These are phyloP conservation scores for Tricholoma furcatifolium DNA, from an alignment of 768 basidiomycete species.

Conservation along the genomic window DNA sequence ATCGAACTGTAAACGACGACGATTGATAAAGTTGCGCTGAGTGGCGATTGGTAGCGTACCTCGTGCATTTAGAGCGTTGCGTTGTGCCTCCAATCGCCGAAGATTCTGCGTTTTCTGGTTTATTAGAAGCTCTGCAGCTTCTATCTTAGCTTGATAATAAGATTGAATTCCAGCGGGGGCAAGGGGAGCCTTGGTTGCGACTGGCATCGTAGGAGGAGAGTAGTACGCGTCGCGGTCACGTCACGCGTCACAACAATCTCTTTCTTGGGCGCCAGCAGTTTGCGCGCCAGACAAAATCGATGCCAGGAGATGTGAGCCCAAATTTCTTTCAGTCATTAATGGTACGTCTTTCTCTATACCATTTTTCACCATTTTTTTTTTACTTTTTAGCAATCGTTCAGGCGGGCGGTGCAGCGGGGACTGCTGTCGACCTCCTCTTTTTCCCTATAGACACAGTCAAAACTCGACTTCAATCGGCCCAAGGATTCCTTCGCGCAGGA, in stretches of 20 bases:
- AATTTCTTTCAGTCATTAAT: conserved; percentile 30
- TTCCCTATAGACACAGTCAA: conserved; percentile 98
- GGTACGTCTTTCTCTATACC: conserved; percentile 15
- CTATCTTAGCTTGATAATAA: conserved; percentile 96
- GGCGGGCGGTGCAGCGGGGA: conserved; percentile 78
- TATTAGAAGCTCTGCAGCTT: conserved; percentile 87
- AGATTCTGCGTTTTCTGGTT: conserved; percentile 97
- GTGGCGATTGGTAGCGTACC: conserved; percentile 43
- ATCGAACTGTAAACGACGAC: conserved; percentile 54
- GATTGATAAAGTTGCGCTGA: neutral
- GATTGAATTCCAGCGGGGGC: conserved; percentile 74
- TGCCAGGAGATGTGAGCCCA: conserved; percentile 21
- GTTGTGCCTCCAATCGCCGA: conserved; percentile 91
- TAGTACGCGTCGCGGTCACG: conserved; percentile 29
- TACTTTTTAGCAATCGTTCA: conserved; percentile 9
- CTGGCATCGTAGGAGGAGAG: conserved; percentile 29
- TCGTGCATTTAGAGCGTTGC: conserved; percentile 95
- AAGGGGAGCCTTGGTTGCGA: conserved; percentile 33
- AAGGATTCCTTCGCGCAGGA: conserved; percentile 83
- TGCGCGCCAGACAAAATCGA: neutral
- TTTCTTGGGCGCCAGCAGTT: neutral
- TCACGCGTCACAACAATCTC: conserved; percentile 13
- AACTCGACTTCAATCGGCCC: conserved; percentile 86
- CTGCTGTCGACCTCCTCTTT: conserved; percentile 91
- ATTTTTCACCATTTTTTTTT: neutral